Conservation (phyloP, 495 filamentous ascomycete genomes). For the Umbilicaria muhlenbergii region DNA sequence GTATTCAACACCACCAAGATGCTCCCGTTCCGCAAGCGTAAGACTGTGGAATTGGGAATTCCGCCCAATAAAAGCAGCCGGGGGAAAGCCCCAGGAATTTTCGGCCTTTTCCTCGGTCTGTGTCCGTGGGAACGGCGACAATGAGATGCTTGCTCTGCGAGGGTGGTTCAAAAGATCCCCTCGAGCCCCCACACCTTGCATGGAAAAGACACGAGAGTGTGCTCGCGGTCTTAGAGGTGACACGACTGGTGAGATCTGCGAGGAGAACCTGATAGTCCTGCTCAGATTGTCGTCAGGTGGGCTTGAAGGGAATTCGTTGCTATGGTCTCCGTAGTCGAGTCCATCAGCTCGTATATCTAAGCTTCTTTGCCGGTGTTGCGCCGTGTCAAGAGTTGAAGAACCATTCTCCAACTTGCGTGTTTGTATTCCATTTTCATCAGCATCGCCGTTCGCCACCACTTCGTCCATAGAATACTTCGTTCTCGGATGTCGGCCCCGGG, state of each 20-base stretch:
- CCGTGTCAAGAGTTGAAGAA: too few species aligned
- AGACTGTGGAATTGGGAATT: constrained; percentile 64
- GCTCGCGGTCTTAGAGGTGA: constrained; percentile 14
- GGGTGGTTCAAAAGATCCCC: constrained; percentile 28
- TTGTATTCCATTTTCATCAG: too few species aligned
- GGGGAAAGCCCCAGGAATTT: constrained; percentile 14
- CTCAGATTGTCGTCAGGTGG: too few species aligned
- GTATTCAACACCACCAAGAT: constrained; percentile 69
- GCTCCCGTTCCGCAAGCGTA: constrained; percentile 48
- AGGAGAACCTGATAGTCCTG: too few species aligned
- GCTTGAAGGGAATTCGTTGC: too few species aligned
- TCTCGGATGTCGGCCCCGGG: too few species aligned
- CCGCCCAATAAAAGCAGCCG: constrained; percentile 37
- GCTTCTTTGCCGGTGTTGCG: too few species aligned
- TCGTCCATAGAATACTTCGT: too few species aligned
- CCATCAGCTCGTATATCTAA: too few species aligned
- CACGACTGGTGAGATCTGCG: constrained; percentile 3
- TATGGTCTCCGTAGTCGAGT: too few species aligned
- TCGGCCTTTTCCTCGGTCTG: neutral
- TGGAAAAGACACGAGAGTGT: constrained; percentile 30
- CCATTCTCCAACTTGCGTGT: too few species aligned
- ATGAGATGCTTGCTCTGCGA: constrained; percentile 10
- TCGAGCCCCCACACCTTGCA: constrained; percentile 38
- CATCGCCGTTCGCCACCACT: too few species aligned
- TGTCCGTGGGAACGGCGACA: neutral